A percentile compares a stretch with the other conserved stretches of the same genome.
Evolutionary conservation across 768 basidiomycete species (phyloP).

Genomic region (Boletus sp.): DNA sequence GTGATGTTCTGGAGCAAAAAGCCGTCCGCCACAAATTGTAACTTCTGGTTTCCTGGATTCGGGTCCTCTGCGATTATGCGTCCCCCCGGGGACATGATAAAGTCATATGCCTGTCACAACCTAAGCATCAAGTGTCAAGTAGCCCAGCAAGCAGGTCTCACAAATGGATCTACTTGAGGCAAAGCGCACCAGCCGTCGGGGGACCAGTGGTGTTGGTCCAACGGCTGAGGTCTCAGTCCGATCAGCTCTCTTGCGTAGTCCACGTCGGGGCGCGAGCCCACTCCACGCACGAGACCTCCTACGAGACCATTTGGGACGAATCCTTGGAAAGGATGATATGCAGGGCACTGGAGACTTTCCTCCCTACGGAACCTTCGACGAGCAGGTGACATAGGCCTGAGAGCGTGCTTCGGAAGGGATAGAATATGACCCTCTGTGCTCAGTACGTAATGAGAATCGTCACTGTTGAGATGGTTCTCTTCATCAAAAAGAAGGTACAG

Average conservation of each 20-base stretch:
- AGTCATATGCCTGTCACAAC: constrained; percentile 67
- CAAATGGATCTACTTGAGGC: constrained; percentile 66
- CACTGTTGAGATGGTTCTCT: constrained; percentile 66
- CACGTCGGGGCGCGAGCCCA: constrained; percentile 70
- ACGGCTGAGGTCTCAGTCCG: constrained; percentile 46
- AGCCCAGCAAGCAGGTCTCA: constrained; percentile 36
- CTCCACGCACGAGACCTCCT: constrained; percentile 58
- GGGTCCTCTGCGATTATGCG: constrained; percentile 57
- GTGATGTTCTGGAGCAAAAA: constrained; percentile 74
- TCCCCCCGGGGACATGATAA: constrained; percentile 68
- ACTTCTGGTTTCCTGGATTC: constrained; percentile 64
- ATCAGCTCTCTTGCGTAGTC: constrained; percentile 82
- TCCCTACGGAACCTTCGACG: constrained; percentile 61
- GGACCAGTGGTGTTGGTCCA: constrained; percentile 60
- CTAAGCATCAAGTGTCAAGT: neutral
- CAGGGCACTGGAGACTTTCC: constrained; percentile 73
- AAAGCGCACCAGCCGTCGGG: constrained; percentile 73
- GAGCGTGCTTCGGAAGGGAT: constrained; percentile 52
- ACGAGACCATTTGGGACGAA: constrained; percentile 31
- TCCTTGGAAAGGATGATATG: constrained; percentile 49
- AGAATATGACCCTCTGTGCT: constrained; percentile 96
- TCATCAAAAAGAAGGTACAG: constrained; percentile 92
- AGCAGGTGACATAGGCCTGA: constrained; percentile 56
- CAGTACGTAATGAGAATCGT: constrained; percentile 86
- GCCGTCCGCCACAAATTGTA: constrained; percentile 62